Conservation (phyloP, 768 basidiomycete species). For the Pholiota microspora region DNA sequence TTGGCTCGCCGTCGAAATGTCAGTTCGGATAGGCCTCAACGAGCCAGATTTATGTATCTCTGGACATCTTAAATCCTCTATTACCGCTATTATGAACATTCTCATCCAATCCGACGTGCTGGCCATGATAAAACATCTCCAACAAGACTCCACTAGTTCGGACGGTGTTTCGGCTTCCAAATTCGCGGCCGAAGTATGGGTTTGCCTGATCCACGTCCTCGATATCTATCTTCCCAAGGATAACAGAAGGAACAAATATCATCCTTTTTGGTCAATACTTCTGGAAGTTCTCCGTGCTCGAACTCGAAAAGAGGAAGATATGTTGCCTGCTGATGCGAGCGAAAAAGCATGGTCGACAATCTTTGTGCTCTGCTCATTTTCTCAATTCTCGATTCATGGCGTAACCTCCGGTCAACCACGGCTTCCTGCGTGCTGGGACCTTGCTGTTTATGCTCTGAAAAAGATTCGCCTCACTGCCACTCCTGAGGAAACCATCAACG, state of each 20-base stretch:
- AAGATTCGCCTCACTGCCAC: slow-evolving; percentile 51
- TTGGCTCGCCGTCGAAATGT: slow-evolving; percentile 67
- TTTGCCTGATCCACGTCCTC: slow-evolving; percentile 64
- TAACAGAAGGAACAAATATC: slow-evolving; percentile 16
- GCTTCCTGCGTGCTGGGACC: slow-evolving; percentile 63
- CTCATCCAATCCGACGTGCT: slow-evolving; percentile 57
- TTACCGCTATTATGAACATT: slow-evolving; percentile 41
- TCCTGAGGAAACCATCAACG: slow-evolving; percentile 33
- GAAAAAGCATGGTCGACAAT: slow-evolving; percentile 74
- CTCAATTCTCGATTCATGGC: slow-evolving; percentile 69
- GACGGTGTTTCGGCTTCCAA: slow-evolving; percentile 37
- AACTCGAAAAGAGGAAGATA: slow-evolving; percentile 19
- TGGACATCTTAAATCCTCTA: slow-evolving; percentile 24
- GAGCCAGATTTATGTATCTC: slow-evolving; percentile 5
- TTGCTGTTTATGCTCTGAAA: slow-evolving; percentile 56
- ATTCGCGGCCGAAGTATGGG: slow-evolving; percentile 67
- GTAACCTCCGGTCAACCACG: slow-evolving; percentile 31
- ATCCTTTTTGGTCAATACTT: slow-evolving; percentile 48
- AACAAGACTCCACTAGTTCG: slow-evolving; percentile 27
- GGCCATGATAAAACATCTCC: slow-evolving; percentile 38
- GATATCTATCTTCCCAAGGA: slow-evolving; percentile 19
- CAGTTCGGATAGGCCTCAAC: slow-evolving; percentile 35
- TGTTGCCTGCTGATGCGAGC: slow-evolving; percentile 36
- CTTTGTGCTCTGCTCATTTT: slow-evolving; percentile 69
- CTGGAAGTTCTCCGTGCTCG: slow-evolving; percentile 20